Evolutionary conservation across 2,329 filamentous ascomycete species (phyloP).

Genomic region (Venturia aucupariae): DNA sequence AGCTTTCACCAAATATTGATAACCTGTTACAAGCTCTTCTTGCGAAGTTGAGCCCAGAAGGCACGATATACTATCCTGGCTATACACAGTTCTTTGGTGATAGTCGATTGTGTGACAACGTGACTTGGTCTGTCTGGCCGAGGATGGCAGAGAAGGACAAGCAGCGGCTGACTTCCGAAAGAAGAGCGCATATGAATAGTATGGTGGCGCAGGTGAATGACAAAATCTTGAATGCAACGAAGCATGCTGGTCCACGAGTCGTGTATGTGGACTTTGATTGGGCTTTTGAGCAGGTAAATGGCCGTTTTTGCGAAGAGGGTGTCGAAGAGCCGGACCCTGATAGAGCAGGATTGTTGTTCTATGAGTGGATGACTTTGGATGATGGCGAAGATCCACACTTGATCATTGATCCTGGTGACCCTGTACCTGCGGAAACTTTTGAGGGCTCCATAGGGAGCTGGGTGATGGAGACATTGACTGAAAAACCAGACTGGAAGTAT

Average conservation of each 20-base stretch:
- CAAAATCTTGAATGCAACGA: slow-evolving; percentile 19
- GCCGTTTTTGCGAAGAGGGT: slow-evolving; percentile 24
- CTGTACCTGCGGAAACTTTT: slow-evolving; percentile 22
- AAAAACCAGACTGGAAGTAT: slow-evolving; percentile 22
- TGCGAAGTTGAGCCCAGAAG: slow-evolving; percentile 20
- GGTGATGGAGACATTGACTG: slow-evolving; percentile 21
- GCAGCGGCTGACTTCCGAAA: slow-evolving; percentile 20
- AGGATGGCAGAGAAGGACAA: slow-evolving; percentile 3
- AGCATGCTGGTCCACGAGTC: slow-evolving; percentile 18
- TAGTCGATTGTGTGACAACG: slow-evolving; percentile 22
- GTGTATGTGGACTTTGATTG: slow-evolving; percentile 23
- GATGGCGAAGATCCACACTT: slow-evolving; percentile 19
- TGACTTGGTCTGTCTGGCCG: slow-evolving; percentile 20
- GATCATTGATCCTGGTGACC: slow-evolving; percentile 20
- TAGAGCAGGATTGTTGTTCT: slow-evolving; percentile 22
- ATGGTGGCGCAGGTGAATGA: slow-evolving; percentile 22
- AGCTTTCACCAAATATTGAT: slow-evolving; percentile 21
- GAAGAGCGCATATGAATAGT: slow-evolving; percentile 22
- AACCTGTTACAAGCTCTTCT: slow-evolving; percentile 20
- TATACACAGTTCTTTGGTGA: slow-evolving; percentile 26
- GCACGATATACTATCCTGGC: slow-evolving; percentile 24
- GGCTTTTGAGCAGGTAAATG: slow-evolving; percentile 16
- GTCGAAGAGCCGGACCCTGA: slow-evolving; percentile 23
- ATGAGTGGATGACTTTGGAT: slow-evolving; percentile 26
- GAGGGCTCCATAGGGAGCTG: slow-evolving; percentile 21